A percentile compares a stretch with the other conserved stretches of the same genome.
phyloP scores from a whole-genome alignment of 2,329 filamentous ascomycete genomes.

The Stemphylium beticola region DNA sequence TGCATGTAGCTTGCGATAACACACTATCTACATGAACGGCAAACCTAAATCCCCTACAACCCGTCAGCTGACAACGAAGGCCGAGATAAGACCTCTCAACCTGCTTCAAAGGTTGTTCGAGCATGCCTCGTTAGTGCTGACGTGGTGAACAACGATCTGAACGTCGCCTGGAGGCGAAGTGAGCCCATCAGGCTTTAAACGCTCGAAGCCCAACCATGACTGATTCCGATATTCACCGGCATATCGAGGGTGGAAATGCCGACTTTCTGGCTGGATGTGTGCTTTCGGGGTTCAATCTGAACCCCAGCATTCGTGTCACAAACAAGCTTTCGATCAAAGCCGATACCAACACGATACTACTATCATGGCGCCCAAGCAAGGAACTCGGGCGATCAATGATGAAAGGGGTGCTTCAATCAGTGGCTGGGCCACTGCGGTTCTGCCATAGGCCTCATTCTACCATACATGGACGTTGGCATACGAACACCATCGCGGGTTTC shows the following conservation, averaged over 20 bases:
- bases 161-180: no score
- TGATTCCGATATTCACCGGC: neutral
- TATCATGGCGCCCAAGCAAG: slow-evolving; percentile 5
- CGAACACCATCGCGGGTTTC: slow-evolving; percentile 7
- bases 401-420: neutral
- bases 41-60: no score
- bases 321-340: slow-evolving; percentile 10
- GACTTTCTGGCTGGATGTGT: slow-evolving; percentile 7
- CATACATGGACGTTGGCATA: neutral
- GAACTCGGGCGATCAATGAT: neutral
- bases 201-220: neutral
- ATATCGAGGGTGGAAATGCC: slow-evolving; percentile 8
- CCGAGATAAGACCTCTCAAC: no score
- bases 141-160: no score
- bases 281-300: slow-evolving; percentile 3
- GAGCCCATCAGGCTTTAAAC: no score
- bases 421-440: slow-evolving; percentile 6
- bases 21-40: no score
- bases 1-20: no score
- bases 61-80: no score
- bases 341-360: slow-evolving; percentile 13
- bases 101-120: no score
- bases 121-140: no score
- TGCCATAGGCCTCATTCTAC: neutral
- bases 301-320: slow-evolving; percentile 3